Evolutionary conservation across 495 filamentous ascomycete species (phyloP), one percentile per base, ranked within the genome.

Genomic region (Annulohypoxylon moriforme): DNA sequence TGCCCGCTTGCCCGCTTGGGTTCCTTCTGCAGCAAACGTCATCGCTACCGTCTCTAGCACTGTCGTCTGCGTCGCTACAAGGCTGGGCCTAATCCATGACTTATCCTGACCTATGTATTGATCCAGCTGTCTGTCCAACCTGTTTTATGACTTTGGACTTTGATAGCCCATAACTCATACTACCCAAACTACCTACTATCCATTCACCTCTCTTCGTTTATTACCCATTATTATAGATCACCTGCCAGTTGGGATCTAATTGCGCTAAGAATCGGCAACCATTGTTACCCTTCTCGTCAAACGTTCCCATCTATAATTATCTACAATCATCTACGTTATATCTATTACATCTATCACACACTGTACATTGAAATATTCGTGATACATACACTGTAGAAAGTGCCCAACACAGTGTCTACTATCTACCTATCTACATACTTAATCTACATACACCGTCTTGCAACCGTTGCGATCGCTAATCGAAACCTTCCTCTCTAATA

Each of bases 21-120:
- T 60, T 33, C 13, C 8, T 73, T 69, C 66, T 69, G 60, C 66
- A 73, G 56, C 49, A 69, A 73, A 73, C 71, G 71, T 73, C 71
- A 73, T 73, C 71, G 71, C 53, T 73, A 44, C 40, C 40, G 16
- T n/a, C n/a, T n/a, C n/a, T n/a, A n/a, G n/a, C n/a, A n/a, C n/a
- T n/a, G n/a, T n/a, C n/a, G n/a, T n/a, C n/a, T n/a, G n/a, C n/a
- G n/a, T 44, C 40, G n/a, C 40, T 25, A 73, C 65, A 73, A 73
- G 70, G 70, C 70, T 73, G 65, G 70, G 44, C 8, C 58, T 22
- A 40, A 42, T 27, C 29, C 36, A 40, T 40, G 71, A 33, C 9
- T 53, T 24, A 42, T 33, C 38, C 31, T 18, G 13, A 33, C 44
- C 64, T 60, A 59, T 58, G 67, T 67, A 44, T 44, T 46, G 13